phyloP scores from a whole-genome alignment of 805 yeast genomes.

The Kuraishia floccosa region DNA sequence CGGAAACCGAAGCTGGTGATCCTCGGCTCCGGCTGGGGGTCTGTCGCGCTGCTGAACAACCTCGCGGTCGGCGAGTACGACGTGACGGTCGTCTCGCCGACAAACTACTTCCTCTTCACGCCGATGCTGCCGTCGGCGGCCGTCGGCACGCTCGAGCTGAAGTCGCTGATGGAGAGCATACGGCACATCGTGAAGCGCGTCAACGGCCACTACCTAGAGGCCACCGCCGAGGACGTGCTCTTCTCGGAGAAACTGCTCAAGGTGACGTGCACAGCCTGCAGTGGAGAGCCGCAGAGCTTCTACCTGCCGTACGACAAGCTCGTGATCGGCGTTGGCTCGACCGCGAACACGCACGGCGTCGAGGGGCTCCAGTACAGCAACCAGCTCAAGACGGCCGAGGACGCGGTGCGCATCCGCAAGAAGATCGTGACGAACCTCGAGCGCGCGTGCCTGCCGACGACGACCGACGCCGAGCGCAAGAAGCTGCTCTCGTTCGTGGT shows the following conservation, averaged over 20 bases:
- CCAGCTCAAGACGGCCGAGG: conserved; percentile 56
- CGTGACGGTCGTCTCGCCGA: conserved; percentile 57
- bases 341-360: conserved; percentile 61
- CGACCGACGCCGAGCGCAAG: conserved; percentile 51
- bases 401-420: conserved; percentile 44
- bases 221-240: conserved; percentile 46
- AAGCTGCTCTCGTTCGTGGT: conserved; percentile 50
- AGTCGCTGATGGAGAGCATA: conserved; percentile 53
- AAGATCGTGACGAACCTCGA: conserved; percentile 47
- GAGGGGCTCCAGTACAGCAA: conserved; percentile 53
- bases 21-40: conserved; percentile 66
- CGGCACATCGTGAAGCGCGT: conserved; percentile 40
- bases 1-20: conserved; percentile 48
- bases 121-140: conserved; percentile 64
- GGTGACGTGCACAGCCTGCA: conserved; percentile 32
- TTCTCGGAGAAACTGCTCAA: conserved; percentile 46
- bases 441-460: conserved; percentile 53
- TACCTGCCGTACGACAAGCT: conserved; percentile 66
- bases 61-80: conserved; percentile 45
- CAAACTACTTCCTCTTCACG: conserved; percentile 58
- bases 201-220: conserved; percentile 53
- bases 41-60: conserved; percentile 44
- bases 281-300: conserved; percentile 30
- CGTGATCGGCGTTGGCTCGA: conserved; percentile 60
- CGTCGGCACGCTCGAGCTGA: conserved; percentile 57